phyloP scores from a whole-genome alignment of 164 flowering plant genomes.

The Chimonanthus salicifolius region DNA sequence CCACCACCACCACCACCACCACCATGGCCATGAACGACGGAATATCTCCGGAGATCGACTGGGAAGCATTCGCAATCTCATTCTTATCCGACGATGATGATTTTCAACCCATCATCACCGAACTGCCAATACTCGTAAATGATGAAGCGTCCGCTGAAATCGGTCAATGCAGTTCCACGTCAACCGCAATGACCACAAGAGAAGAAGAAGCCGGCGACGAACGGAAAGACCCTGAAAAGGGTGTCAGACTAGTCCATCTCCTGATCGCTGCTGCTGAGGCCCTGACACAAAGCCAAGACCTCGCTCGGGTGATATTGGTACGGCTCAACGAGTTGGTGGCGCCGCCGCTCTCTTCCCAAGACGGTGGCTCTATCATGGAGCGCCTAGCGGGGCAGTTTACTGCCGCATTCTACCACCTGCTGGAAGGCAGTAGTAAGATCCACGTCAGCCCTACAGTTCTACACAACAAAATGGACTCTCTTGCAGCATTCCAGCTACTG shows the following conservation, averaged over 20 bases:
- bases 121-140: too few species aligned
- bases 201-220: slow-evolving; percentile 19
- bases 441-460: too few species aligned
- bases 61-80: slow-evolving; percentile 28
- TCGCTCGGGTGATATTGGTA: slow-evolving; percentile 86
- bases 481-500: slow-evolving; percentile 65
- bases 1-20: too few species aligned
- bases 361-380: slow-evolving; percentile 60
- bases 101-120: slow-evolving; percentile 25
- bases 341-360: slow-evolving; percentile 27
- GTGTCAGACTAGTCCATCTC: slow-evolving; percentile 63
- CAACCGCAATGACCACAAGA: background rate
- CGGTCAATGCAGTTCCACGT: background rate
- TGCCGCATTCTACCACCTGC: slow-evolving; percentile 51
- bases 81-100: slow-evolving; percentile 28
- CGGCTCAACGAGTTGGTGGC: slow-evolving; percentile 79
- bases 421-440: slow-evolving; percentile 27
- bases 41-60: slow-evolving; percentile 39
- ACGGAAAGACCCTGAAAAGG: slow-evolving; percentile 33
- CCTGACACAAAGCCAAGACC: slow-evolving; percentile 45
- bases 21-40: slow-evolving; percentile 29
- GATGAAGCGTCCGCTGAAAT: too few species aligned
- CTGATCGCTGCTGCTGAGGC: slow-evolving; percentile 87
- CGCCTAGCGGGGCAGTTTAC: slow-evolving; percentile 67
- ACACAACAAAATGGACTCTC: background rate